Base-by-base conservation (phyloP, 2,329 filamentous ascomycete species). In the Hortaea sp. region DNA sequence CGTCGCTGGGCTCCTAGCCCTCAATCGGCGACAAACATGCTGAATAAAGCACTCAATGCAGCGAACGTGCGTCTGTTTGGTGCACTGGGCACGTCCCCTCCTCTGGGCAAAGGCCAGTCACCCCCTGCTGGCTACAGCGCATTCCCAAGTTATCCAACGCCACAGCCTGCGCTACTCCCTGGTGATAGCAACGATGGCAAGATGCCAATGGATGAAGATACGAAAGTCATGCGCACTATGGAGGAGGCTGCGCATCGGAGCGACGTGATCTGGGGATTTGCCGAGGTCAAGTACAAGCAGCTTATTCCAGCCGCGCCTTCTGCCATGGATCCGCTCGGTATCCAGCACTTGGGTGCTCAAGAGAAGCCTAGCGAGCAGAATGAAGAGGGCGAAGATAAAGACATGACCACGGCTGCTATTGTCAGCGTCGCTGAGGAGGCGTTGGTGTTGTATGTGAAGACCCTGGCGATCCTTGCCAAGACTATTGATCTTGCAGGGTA, bases 261-360 rank as follows among this genome's bases (percentile, higher is more conserved):
- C 61, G 89, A 98, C 64, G 92, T 95, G 40, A 89, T 98, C 2
- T 98, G 89, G 63, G 89, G 90, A 3, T 97, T 98, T 66, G 92
- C 92, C 5, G 90, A 98, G 68, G 90, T 98, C 61, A 98, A 98
- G 67, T 95, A 94, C 68, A 92, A 94, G 66, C 92, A 98, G 66
- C 76, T 98, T n/a, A 79, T 95, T 42, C 92, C 92, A 3, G 71
- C 92, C 39, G 81, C 87, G 1, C 92, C 90, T 1, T 90, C 85
- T 2, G 78, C 77, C 54, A 81, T 86, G 42, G 80, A 84, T 54
- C 81, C 79, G 5, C 74, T 88, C 4, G 82, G 83, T 5, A 69
- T 73, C 39, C 69, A 68, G 42, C 63, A 66, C 43, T 80, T 82
- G 10, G 65, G 76, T n/a, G 68, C 70, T 4, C 61, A 70, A 6